Evolutionary conservation across 495 filamentous ascomycete species (phyloP), one percentile per base, ranked within the genome.

Genomic region (Penicillium cinerascens): DNA sequence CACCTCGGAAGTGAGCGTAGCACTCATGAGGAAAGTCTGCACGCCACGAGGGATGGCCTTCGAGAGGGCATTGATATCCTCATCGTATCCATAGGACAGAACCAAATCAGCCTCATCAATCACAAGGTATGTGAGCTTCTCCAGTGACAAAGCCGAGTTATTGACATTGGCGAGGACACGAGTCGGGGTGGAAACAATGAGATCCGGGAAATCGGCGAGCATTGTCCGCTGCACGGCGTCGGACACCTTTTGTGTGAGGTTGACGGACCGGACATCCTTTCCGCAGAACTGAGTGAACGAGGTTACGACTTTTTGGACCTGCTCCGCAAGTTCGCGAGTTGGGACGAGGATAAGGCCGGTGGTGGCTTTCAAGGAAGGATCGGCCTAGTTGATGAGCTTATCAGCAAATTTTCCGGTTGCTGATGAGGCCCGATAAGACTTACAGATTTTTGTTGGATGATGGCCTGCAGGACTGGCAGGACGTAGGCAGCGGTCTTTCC

Each of bases 401-500:
- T 56, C 26, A 53, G 33, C 27, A 40, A 46, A 17, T 3, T 21
- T 22, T 29, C 22, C 5, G 1, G 11, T 8, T 15, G 7, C 13
- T 41, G 29, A 51, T 39, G 22, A 10, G 29, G 55, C 42, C n/a
- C 3, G 37, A 54, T 37, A 40, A 15, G 10, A 64, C 80, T 47
- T 66, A 87, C 87, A 59, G 76, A 63, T 74, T 96, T 96, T 46
- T 79, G 80, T 59, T 83, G 84, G 10, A 98, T 77, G 46, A 96
- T 88, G 20, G 78, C 75, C 56, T 95, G 86, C 36, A 97, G 70
- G 36, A 96, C 79, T 1, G 93, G 93, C 22, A 97, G 79, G n/a
- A 96, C 76, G 70, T 98, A 98, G 45, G 93, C 93, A n/a, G 89
- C 88, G 5, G 93, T 98, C 73, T 98, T 98, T 42, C 93, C 92